Percentiles rank a stretch among this genome's conserved stretches.
Conservation (phyloP, 164 flowering plant genomes). For the Stephania japonica region DNA sequence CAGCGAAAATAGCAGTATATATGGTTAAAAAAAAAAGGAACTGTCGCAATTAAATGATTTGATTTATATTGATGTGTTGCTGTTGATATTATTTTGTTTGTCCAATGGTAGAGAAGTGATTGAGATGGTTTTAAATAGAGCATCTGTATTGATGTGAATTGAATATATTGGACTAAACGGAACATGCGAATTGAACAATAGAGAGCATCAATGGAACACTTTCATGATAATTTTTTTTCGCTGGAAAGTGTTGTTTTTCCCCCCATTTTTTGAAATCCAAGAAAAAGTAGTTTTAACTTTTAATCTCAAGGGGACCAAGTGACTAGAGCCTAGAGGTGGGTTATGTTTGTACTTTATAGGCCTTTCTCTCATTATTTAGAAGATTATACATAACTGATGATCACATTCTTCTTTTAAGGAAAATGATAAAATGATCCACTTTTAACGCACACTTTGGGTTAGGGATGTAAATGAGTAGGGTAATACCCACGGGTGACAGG, state of each 20-base stretch:
- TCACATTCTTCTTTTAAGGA: too few relatives aligned
- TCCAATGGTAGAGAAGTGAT: background rate
- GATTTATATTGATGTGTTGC: background rate
- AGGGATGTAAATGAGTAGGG: too few relatives aligned
- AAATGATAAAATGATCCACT: too few relatives aligned
- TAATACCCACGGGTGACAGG: too few relatives aligned
- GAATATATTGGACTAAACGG: background rate
- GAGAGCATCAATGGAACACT: background rate
- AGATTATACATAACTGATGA: background rate
- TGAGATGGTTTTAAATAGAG: background rate
- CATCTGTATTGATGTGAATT: background rate
- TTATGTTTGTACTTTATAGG: background rate
- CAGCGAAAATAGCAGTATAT: too few relatives aligned
- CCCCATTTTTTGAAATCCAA: background rate
- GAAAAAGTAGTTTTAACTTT: background rate
- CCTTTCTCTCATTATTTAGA: background rate
- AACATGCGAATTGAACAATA: background rate
- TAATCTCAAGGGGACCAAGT: background rate
- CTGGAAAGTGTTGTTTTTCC: background rate
- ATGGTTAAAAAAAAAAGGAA: too few relatives aligned
- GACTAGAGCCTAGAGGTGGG: too few relatives aligned
- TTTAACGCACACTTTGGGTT: too few relatives aligned
- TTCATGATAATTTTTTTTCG: background rate
- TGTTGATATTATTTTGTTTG: background rate
- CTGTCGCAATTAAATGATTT: background rate